Conservation (phyloP, 192 early-diverging fungal species). For the Coemansia sp. region DNA sequence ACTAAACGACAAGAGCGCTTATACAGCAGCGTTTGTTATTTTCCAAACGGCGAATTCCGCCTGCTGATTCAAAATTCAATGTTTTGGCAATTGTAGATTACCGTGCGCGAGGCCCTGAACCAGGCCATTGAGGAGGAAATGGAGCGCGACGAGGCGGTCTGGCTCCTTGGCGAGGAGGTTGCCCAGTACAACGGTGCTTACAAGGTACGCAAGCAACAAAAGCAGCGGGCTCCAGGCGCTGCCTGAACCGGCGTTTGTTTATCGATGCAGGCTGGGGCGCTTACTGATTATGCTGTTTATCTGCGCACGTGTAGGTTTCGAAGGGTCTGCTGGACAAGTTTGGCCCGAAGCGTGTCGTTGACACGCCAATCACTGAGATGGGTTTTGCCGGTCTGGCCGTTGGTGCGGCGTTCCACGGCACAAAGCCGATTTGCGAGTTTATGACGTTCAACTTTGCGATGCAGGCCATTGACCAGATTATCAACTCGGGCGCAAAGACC, state of each 20-base stretch:
- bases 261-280: no score
- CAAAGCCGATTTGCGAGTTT: conserved; percentile 98
- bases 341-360: conserved; percentile 94
- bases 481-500: conserved; percentile 99
- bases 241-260: not conserved
- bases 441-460: conserved; percentile 99
- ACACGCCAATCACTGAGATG: conserved; percentile 99
- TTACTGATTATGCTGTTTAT: no score
- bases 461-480: conserved; percentile 98
- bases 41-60: not conserved
- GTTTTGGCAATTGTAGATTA: conserved; percentile 62
- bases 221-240: not conserved
- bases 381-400: conserved; percentile 96
- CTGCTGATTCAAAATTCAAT: conserved; percentile 3
- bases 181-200: conserved; percentile 99
- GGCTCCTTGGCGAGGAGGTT: conserved; percentile 95
- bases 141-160: conserved; percentile 84
- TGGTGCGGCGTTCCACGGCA: conserved; percentile 88
- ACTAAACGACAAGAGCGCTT: not conserved
- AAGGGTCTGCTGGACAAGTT: conserved; percentile 97
- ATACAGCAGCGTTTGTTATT: not conserved
- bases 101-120: conserved; percentile 97
- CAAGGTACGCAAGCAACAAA: conserved; percentile 68
- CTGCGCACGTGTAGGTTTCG: conserved; percentile 67
- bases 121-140: conserved; percentile 98